These are phyloP conservation scores for Lactarius hengduanensis DNA, from an alignment of 768 basidiomycete genomes.

Conservation along the genomic window DNA sequence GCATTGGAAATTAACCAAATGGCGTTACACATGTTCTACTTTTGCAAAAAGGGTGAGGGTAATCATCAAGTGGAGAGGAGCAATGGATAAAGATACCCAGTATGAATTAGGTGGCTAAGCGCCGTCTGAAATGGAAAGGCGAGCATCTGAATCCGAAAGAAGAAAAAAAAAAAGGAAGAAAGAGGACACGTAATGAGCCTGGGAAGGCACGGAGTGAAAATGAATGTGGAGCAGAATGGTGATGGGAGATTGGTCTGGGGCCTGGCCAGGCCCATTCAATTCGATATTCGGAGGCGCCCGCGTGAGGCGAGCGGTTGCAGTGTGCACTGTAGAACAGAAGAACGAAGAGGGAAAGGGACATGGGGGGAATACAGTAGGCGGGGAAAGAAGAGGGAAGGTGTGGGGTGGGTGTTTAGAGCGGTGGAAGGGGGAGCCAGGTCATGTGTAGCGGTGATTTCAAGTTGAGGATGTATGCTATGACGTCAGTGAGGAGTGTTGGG, in stretches of 20 bases:
- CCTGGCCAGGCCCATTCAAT: slow-evolving; percentile 7
- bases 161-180: slow-evolving; percentile 13
- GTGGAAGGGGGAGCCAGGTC: not conserved
- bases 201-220: slow-evolving; percentile 21
- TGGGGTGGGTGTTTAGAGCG: not conserved
- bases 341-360: not conserved
- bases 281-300: slow-evolving; percentile 7
- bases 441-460: not conserved
- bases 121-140: slow-evolving; percentile 21
- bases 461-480: not conserved
- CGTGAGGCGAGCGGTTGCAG: not conserved
- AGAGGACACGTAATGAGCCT: slow-evolving; percentile 23
- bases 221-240: slow-evolving; percentile 16
- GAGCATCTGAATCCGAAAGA: slow-evolving; percentile 13
- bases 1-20: slow-evolving; percentile 10
- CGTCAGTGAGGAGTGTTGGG: slow-evolving; percentile 6
- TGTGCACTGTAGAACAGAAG: not conserved
- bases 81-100: slow-evolving; percentile 6
- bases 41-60: slow-evolving; percentile 4
- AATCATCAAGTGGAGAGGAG: slow-evolving; percentile 1
- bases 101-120: slow-evolving; percentile 4
- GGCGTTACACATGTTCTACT: slow-evolving; percentile 8
- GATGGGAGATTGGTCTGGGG: slow-evolving; percentile 6
- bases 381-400: not conserved
- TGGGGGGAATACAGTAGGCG: not conserved